Percentiles rank a stretch among this genome's conserved stretches.
These are phyloP conservation scores for Paramecium pentaurelia DNA, from an alignment of 73 alveolate species.

Conservation along the genomic window DNA sequence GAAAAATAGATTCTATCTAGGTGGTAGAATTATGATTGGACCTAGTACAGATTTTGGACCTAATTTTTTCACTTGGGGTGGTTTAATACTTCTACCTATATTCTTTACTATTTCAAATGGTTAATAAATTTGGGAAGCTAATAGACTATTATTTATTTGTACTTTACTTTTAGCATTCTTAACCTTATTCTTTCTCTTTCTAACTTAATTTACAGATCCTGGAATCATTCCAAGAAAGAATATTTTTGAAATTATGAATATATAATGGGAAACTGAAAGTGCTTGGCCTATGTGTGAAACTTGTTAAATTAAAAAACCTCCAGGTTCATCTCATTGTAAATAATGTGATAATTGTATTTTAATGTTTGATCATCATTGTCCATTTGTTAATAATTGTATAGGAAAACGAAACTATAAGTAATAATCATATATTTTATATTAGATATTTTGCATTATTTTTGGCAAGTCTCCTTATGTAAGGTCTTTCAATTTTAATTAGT, in stretches of 20 bases:
- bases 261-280: background rate
- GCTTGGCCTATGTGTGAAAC: constrained; percentile 66
- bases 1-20: constrained; percentile 53
- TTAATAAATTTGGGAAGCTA: background rate
- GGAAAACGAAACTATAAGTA: constrained; percentile 75
- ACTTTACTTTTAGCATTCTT: background rate
- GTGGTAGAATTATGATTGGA: constrained; percentile 58
- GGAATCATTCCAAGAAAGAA: constrained; percentile 35
- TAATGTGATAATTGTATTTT: constrained; percentile 78
- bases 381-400: constrained; percentile 83
- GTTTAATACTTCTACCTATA: background rate
- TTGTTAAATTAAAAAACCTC: constrained; percentile 73
- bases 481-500: background rate
- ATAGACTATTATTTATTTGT: constrained; percentile 19
- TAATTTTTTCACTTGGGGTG: constrained; percentile 54
- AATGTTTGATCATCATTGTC: constrained; percentile 85
- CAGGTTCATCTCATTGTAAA: constrained; percentile 76
- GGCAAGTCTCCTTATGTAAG: background rate
- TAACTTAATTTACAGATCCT: constrained; percentile 29
- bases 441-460: constrained; percentile 19
- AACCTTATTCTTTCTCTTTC: background rate
- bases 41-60: constrained; percentile 59
- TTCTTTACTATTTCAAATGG: constrained; percentile 15
- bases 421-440: background rate
- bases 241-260: background rate